A percentile compares a stretch with the other conserved stretches of the same genome.
These are phyloP conservation scores for Sarocladium strictum DNA, from an alignment of 2,329 filamentous ascomycete genomes.

Conservation along the genomic window DNA sequence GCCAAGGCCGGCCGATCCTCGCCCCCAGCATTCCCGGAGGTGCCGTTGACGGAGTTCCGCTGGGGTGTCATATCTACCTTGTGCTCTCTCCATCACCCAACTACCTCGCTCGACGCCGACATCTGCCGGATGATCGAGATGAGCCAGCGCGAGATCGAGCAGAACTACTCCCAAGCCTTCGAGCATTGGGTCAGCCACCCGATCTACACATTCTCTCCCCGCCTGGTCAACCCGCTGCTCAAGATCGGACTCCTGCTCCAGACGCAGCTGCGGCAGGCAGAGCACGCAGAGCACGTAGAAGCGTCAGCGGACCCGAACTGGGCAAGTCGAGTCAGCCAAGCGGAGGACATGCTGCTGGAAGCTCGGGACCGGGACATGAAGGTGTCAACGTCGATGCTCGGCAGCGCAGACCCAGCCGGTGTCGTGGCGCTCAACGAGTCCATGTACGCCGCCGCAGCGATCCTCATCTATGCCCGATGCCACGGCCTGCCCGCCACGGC, in stretches of 20 bases:
- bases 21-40: slow-evolving; percentile 8
- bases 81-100: slow-evolving; percentile 13
- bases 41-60: slow-evolving; percentile 13
- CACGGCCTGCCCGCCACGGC: slow-evolving; percentile 12
- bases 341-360: slow-evolving; percentile 12
- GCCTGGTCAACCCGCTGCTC: slow-evolving; percentile 14
- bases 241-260: slow-evolving; percentile 13
- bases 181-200: slow-evolving; percentile 14
- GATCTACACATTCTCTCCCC: slow-evolving; percentile 14
- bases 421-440: slow-evolving; percentile 14
- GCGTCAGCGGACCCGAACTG: slow-evolving; percentile 9
- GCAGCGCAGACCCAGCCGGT: slow-evolving; percentile 11
- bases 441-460: slow-evolving; percentile 13
- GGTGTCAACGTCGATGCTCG: slow-evolving; percentile 2
- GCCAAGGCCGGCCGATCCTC: background rate
- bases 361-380: slow-evolving; percentile 13
- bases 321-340: slow-evolving; percentile 7
- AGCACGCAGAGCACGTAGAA: too few relatives aligned
- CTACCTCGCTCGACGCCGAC: background rate
- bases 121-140: slow-evolving; percentile 12
- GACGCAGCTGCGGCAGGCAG: slow-evolving; percentile 10
- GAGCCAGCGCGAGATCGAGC: slow-evolving; percentile 12
- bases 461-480: slow-evolving; percentile 13
- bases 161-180: slow-evolving; percentile 14
- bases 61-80: slow-evolving; percentile 14